Conservation (phyloP, 805 yeast species). For the Komagataella pastoris region DNA sequence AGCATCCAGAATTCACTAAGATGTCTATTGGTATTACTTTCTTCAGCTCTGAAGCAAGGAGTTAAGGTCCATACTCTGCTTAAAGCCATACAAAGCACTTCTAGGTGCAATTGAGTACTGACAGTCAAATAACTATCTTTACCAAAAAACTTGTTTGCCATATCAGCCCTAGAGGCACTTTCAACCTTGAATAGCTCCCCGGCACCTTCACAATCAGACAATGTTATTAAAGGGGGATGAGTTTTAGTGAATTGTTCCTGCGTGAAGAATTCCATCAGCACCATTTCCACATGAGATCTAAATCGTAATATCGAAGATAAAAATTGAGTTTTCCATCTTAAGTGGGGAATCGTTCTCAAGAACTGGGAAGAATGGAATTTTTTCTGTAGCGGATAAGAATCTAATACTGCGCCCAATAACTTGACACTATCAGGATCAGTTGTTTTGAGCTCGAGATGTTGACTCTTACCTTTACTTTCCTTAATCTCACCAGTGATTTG, state of each 20-base stretch:
- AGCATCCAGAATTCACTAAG: conserved; percentile 96
- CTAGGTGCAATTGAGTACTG: conserved; percentile 85
- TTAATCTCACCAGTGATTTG: conserved; percentile 19
- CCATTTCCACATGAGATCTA: conserved; percentile 52
- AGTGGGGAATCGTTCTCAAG: conserved; percentile 60
- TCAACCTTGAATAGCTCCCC: conserved; percentile 67
- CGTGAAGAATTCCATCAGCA: conserved; percentile 41
- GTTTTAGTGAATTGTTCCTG: conserved; percentile 50
- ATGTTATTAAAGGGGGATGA: conserved; percentile 75
- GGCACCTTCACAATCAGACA: conserved; percentile 95
- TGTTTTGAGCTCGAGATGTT: conserved; percentile 36
- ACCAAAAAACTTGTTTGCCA: conserved; percentile 40
- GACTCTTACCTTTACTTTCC: conserved; percentile 31
- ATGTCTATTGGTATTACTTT: conserved; percentile 83
- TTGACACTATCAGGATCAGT: conserved; percentile 19
- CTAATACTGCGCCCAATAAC: conserved; percentile 49
- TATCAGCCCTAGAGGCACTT: conserved; percentile 9
- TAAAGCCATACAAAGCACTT: conserved; percentile 61
- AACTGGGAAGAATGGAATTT: conserved; percentile 55
- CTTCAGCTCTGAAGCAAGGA: conserved; percentile 93
- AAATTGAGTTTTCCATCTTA: conserved; percentile 63
- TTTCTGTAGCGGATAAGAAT: conserved; percentile 72
- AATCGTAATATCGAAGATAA: conserved; percentile 56
- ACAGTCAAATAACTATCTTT: conserved; percentile 68
- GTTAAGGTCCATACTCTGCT: conserved; percentile 77